Evolutionary conservation across 2,329 filamentous ascomycete species (phyloP), one percentile per base, ranked within the genome.

Genomic region (Thelonectria olida): DNA sequence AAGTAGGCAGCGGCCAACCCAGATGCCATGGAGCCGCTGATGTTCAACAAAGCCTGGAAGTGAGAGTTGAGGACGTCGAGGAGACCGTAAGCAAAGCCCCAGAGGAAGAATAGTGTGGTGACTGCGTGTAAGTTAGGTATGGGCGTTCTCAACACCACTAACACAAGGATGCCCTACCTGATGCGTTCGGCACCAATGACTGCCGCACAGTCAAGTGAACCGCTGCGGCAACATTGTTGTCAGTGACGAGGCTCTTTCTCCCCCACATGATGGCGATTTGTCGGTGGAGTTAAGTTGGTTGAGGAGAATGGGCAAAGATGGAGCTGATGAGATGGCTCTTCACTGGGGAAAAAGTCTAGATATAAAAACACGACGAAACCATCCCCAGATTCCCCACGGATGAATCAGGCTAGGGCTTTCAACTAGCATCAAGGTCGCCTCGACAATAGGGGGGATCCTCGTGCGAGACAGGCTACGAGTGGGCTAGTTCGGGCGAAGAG

Each of bases 1-100:
- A 80, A 81, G 68, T 81, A 81, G 49, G 79, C 77, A 2, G 75
- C 70, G n/a, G 76, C 75, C 22, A 80, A 71, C 8, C 79, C 78
- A 0, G 75, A 65, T 1, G 76, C 72, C 66, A 73, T 74, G 61
- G 72, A 72, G 23, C 68, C 68, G 28, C 67, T 73, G 61, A 80
- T 75, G 57, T 73, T 54, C 44, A 79, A 73, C n/a, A 72, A 66
- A 22, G 64, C 65, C 62, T 78, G 74, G 70, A 79, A 79, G 67
- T 79, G 75, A 19, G 71, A 69, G 69, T 78, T 78, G 62, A 79
- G 73, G 34, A 77, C 74, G 63, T 71, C 69, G 28, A 75, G 61
- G 48, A 74, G 61, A 15, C 73, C 70, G 45, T 74, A 74, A 25
- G 71, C 69, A 51, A 76, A 73, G 2, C 73, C 73, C 73, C 71